These are phyloP conservation scores for Geranium incanum DNA, from an alignment of 441 rosid genomes.

Conservation along the genomic window DNA sequence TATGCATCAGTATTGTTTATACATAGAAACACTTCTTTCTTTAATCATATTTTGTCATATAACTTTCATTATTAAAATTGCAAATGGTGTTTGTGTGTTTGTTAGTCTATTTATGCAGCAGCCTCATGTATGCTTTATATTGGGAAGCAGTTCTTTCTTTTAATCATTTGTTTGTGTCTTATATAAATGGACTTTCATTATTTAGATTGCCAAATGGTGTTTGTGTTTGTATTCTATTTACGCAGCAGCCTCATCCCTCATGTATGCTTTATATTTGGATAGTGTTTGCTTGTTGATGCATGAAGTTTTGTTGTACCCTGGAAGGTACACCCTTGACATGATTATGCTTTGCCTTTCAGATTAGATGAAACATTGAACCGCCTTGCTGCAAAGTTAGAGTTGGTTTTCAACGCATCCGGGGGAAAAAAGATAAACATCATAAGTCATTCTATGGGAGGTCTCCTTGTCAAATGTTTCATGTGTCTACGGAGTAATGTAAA, in stretches of 20 bases:
- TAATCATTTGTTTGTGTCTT: too few relatives aligned
- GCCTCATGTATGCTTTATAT: background rate
- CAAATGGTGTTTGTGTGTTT: background rate
- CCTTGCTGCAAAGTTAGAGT: slow-evolving; percentile 61
- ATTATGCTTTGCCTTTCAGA: slow-evolving; percentile 30
- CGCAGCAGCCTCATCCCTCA: background rate
- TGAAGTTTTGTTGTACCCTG: background rate
- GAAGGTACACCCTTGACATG: slow-evolving; percentile 9
- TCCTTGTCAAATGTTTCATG: slow-evolving; percentile 90
- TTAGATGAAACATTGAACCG: slow-evolving; percentile 58
- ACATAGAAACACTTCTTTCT: background rate
- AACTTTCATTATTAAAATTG: background rate
- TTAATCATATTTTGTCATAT: background rate
- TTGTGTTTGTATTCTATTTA: background rate
- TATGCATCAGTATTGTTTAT: background rate
- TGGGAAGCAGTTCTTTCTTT: background rate
- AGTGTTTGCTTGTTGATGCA: slow-evolving; percentile 3
- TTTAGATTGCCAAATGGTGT: background rate
- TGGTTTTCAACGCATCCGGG: slow-evolving; percentile 69
- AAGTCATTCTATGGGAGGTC: slow-evolving; percentile 96
- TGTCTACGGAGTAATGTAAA: slow-evolving; percentile 68
- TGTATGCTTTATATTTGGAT: background rate
- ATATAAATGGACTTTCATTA: background rate
- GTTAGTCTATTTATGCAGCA: background rate
- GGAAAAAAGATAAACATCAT: slow-evolving; percentile 80